Evolutionary conservation across 2,329 filamentous ascomycete genomes (phyloP).

Genomic region (Pseudodiploospora longispora): DNA sequence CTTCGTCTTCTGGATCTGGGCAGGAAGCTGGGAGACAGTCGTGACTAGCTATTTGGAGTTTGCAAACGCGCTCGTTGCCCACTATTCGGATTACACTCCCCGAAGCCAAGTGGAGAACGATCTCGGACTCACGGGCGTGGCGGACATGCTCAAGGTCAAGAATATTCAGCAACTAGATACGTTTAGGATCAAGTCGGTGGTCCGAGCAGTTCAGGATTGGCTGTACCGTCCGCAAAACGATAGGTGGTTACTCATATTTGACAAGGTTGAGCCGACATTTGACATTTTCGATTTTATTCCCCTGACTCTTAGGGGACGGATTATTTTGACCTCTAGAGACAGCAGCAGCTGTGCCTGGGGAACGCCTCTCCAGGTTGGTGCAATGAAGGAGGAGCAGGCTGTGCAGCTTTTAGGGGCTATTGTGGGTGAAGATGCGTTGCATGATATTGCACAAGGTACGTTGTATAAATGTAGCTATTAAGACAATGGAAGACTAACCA

Average conservation of each 20-base stretch:
- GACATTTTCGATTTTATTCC: constrained; percentile 18
- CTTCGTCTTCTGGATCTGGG: constrained; percentile 19
- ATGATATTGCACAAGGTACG: constrained; percentile 10
- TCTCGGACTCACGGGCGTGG: constrained; percentile 15
- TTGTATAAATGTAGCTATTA: neutral
- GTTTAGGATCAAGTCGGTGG: constrained; percentile 15
- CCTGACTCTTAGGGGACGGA: constrained; percentile 15
- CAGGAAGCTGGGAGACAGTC: constrained; percentile 19
- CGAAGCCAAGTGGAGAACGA: constrained; percentile 14
- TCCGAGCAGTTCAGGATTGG: constrained; percentile 19
- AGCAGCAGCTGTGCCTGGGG: constrained; percentile 16
- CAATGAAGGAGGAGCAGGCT: constrained; percentile 14
- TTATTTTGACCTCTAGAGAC: constrained; percentile 17
- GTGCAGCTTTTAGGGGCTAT: constrained; percentile 10
- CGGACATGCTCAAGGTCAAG: constrained; percentile 17
- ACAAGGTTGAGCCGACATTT: constrained; percentile 16
- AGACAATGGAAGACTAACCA: neutral
- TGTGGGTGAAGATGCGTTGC: constrained; percentile 4
- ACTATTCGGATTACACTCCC: constrained; percentile 13
- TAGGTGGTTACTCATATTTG: constrained; percentile 17
- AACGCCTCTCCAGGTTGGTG: constrained; percentile 11
- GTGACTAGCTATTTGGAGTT: constrained; percentile 18
- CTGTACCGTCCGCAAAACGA: constrained; percentile 16
- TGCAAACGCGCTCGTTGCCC: constrained; percentile 12
- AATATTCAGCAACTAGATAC: constrained; percentile 15